Evolutionary conservation across 148 eudicot species (phyloP).

Genomic region (Rhododendron mucronatum): DNA sequence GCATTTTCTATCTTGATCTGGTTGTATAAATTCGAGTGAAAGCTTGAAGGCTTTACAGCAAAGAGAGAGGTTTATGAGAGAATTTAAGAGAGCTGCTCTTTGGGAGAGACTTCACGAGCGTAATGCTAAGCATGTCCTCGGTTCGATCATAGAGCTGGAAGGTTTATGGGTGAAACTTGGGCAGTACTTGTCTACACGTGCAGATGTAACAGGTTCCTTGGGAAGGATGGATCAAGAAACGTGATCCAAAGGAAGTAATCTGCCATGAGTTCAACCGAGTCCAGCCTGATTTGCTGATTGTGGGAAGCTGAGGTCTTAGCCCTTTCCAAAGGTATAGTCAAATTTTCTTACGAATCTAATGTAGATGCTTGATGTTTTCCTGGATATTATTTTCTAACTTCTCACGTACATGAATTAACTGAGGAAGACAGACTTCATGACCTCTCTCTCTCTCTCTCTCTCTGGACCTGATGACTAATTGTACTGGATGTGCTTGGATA

Average conservation of each 20-base stretch:
- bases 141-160: too few species aligned
- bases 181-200: too few species aligned
- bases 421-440: not conserved
- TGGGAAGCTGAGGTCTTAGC: conserved; percentile 90
- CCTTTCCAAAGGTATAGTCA: conserved; percentile 74
- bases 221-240: too few species aligned
- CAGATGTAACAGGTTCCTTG: too few species aligned
- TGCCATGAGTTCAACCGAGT: conserved; percentile 32
- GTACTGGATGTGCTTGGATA: not conserved
- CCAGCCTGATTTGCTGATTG: conserved; percentile 76
- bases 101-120: conserved; percentile 96
- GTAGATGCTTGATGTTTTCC: not conserved
- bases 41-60: conserved; percentile 69
- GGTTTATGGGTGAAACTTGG: too few species aligned
- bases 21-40: not conserved
- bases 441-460: not conserved
- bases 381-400: too few species aligned
- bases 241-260: too few species aligned
- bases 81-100: conserved; percentile 50
- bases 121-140: conserved; percentile 45
- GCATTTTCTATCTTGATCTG: too few species aligned
- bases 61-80: conserved; percentile 72
- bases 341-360: not conserved
- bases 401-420: too few species aligned
- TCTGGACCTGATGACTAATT: conserved; percentile 71